Percentiles rank a stretch among this genome's conserved stretches.
Conservation (phyloP, 305 asterid genomes). For the Striga hermonthica region DNA sequence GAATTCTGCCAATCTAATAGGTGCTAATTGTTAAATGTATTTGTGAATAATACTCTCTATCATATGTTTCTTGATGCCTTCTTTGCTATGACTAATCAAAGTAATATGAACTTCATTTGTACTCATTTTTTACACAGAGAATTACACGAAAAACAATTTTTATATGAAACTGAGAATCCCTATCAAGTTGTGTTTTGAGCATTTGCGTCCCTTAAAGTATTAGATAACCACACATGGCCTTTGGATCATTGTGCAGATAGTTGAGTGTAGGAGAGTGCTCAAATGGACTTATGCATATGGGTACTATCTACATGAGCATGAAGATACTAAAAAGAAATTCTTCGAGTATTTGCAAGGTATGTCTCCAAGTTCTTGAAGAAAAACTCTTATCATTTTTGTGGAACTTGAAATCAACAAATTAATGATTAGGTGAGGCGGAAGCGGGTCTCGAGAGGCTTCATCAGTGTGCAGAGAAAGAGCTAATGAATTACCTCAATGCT, state of each 20-base stretch:
- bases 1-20: slow-evolving; percentile 6
- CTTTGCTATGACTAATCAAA: slow-evolving; percentile 12
- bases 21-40: slow-evolving; percentile 19
- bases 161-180: slow-evolving; percentile 4
- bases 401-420: slow-evolving; percentile 10
- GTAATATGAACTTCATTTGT: background rate
- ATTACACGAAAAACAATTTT: background rate
- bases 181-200: slow-evolving; percentile 14
- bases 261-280: slow-evolving; percentile 91
- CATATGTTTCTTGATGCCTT: slow-evolving; percentile 14
- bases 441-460: slow-evolving; percentile 95
- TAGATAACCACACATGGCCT: slow-evolving; percentile 25
- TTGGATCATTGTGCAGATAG: slow-evolving; percentile 56
- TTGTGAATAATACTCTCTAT: background rate
- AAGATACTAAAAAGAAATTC: slow-evolving; percentile 55
- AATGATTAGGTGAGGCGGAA: slow-evolving; percentile 75
- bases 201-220: slow-evolving; percentile 20
- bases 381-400: slow-evolving; percentile 22
- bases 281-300: slow-evolving; percentile 95
- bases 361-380: slow-evolving; percentile 16
- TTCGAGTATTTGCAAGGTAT: slow-evolving; percentile 93
- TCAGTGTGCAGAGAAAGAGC: slow-evolving; percentile 86
- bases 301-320: slow-evolving; percentile 69
- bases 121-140: background rate
- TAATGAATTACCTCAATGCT: slow-evolving; percentile 51